These are phyloP conservation scores for Aureobasidium vineae DNA, from an alignment of 2,329 filamentous ascomycete genomes.

Conservation along the genomic window DNA sequence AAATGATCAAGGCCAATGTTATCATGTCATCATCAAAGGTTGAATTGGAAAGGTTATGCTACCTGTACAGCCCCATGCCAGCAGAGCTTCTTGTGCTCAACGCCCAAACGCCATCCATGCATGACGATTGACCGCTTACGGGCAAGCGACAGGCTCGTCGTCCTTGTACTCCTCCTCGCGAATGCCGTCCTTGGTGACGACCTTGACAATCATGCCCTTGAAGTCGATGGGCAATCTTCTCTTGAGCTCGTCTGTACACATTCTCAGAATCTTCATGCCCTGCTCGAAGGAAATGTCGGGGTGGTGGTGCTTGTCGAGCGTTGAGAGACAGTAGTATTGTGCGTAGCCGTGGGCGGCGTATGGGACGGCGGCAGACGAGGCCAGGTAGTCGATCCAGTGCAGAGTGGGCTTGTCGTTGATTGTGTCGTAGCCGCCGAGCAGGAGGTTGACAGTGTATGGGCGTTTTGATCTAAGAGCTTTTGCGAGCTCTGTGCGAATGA, in stretches of 20 bases:
- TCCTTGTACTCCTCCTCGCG: constrained; percentile 82
- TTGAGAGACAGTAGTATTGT: constrained; percentile 98
- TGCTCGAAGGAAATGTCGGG: constrained; percentile 86
- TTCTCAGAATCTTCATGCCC: constrained; percentile 85
- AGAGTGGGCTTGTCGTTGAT: constrained; percentile 87
- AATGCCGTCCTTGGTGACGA: constrained; percentile 91
- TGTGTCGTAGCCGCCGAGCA: constrained; percentile 89
- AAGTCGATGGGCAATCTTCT: constrained; percentile 96
- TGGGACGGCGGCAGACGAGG: constrained; percentile 79
- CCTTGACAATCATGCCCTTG: constrained; percentile 88
- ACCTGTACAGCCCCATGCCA: constrained; percentile 24
- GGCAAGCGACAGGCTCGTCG: constrained; percentile 31
- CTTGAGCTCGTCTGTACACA: constrained; percentile 98
- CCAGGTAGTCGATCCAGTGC: constrained; percentile 98
- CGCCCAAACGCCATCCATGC: constrained; percentile 26
- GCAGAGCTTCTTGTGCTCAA: constrained; percentile 20
- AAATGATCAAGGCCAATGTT: neutral
- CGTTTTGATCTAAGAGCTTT: constrained; percentile 85
- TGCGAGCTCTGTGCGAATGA: constrained; percentile 91
- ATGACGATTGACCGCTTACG: constrained; percentile 10
- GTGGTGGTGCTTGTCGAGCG: constrained; percentile 97
- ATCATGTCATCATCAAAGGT: constrained; percentile 22
- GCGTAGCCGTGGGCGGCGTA: constrained; percentile 98
- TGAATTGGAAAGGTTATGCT: constrained; percentile 25
- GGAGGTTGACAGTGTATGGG: constrained; percentile 94